Conservation (phyloP, 1,284 basidiomycete species). For the Malassezia furfur region DNA sequence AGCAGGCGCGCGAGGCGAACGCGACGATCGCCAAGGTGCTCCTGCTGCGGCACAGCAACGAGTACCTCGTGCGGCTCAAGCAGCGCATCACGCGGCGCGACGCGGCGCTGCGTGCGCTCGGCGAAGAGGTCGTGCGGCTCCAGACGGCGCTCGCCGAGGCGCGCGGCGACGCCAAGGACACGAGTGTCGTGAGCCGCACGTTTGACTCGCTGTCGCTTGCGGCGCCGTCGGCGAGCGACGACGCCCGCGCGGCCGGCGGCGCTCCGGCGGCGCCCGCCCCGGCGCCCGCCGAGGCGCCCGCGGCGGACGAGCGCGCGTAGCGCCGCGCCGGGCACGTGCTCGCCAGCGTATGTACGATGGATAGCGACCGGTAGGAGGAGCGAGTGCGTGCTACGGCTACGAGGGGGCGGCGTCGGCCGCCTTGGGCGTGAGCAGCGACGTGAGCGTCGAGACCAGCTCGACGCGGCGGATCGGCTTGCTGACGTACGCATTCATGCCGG, state of each 20-base stretch:
- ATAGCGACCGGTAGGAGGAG: too few relatives aligned
- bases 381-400: too few relatives aligned
- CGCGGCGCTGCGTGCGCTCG: constrained; percentile 62
- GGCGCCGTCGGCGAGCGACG: neutral
- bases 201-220: neutral
- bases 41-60: constrained; percentile 76
- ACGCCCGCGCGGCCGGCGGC: too few relatives aligned
- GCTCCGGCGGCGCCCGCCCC: too few relatives aligned
- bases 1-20: constrained; percentile 36
- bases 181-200: neutral
- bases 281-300: too few relatives aligned
- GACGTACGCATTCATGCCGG: constrained; percentile 43
- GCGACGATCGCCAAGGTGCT: constrained; percentile 92
- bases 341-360: too few relatives aligned
- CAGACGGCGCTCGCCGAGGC: constrained; percentile 43
- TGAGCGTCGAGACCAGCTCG: constrained; percentile 38
- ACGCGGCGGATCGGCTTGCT: constrained; percentile 41
- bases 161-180: neutral
- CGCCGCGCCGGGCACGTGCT: too few relatives aligned
- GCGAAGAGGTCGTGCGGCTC: constrained; percentile 62
- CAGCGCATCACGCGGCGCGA: constrained; percentile 73
- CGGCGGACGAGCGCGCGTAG: too few relatives aligned
- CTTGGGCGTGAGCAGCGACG: constrained; percentile 32
- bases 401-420: neutral
- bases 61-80: constrained; percentile 69